A percentile compares a stretch with the other conserved stretches of the same genome.
phyloP scores from a whole-genome alignment of 1,284 basidiomycete genomes.

The Cutaneotrichosporon spelunceum region DNA sequence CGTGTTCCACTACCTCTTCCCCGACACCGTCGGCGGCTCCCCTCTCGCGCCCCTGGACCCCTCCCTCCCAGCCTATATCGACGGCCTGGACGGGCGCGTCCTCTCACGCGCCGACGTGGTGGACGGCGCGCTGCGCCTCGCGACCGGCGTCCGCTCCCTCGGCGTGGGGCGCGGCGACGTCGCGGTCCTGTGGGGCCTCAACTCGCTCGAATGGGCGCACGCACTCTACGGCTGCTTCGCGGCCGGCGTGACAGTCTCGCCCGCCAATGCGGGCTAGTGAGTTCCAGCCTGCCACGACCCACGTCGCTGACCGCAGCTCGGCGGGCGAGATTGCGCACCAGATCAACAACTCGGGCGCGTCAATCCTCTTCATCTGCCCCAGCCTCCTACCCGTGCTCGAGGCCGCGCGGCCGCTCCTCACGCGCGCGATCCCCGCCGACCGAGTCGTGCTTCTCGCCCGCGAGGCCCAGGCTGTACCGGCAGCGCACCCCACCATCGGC shows the following conservation, averaged over 20 bases:
- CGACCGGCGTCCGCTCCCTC: slow-evolving; percentile 54
- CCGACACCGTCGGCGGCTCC: slow-evolving; percentile 6
- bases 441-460: slow-evolving; percentile 19
- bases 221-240: slow-evolving; percentile 56
- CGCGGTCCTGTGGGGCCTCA: slow-evolving; percentile 51
- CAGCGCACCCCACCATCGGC: slow-evolving; percentile 7
- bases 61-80: slow-evolving; percentile 61
- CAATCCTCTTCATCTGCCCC: slow-evolving; percentile 59
- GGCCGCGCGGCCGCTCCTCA: slow-evolving; percentile 30
- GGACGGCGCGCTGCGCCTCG: slow-evolving; percentile 60
- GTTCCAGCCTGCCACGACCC: too few species aligned
- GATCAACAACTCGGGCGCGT: slow-evolving; percentile 57
- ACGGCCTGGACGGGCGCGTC: slow-evolving; percentile 60
- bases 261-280: slow-evolving; percentile 46
- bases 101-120: slow-evolving; percentile 62
- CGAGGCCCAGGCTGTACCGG: slow-evolving; percentile 7
- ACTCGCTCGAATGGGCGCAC: slow-evolving; percentile 59
- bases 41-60: slow-evolving; percentile 35
- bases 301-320: slow-evolving; percentile 13
- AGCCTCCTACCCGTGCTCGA: slow-evolving; percentile 52
- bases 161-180: slow-evolving; percentile 40
- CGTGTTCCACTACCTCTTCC: slow-evolving; percentile 22
- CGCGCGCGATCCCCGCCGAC: slow-evolving; percentile 10
- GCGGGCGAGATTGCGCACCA: slow-evolving; percentile 48
- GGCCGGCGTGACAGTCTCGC: slow-evolving; percentile 36